Evolutionary conservation across 768 basidiomycete genomes (phyloP).

Genomic region (Lentinula lateritia): DNA sequence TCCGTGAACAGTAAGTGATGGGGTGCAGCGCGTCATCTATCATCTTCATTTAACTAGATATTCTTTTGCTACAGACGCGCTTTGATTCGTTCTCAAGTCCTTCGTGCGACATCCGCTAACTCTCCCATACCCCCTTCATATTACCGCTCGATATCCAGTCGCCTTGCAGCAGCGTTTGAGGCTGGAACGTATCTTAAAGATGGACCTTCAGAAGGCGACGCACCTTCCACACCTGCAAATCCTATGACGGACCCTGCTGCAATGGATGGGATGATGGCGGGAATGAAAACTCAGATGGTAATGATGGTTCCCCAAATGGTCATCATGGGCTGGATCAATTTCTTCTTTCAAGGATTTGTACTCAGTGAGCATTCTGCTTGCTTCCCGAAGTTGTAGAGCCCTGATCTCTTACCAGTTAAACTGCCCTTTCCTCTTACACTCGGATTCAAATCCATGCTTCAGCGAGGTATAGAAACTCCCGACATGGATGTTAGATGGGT

Average conservation of each 20-base stretch:
- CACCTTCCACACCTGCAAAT: slow-evolving; percentile 58
- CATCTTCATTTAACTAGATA: neutral
- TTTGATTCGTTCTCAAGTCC: slow-evolving; percentile 75
- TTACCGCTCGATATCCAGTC: slow-evolving; percentile 71
- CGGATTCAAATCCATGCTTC: slow-evolving; percentile 97
- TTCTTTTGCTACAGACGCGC: slow-evolving; percentile 50
- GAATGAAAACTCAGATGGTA: slow-evolving; percentile 98
- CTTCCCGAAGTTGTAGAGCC: neutral
- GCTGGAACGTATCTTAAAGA: slow-evolving; percentile 85
- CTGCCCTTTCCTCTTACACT: slow-evolving; percentile 94
- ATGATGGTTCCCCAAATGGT: slow-evolving; percentile 99
- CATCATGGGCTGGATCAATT: slow-evolving; percentile 99
- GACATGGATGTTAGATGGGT: slow-evolving; percentile 99
- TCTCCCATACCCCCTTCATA: slow-evolving; percentile 74
- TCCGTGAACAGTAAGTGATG: slow-evolving; percentile 84
- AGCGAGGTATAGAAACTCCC: slow-evolving; percentile 89
- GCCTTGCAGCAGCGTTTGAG: slow-evolving; percentile 66
- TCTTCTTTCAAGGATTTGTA: slow-evolving; percentile 98
- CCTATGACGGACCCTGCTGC: slow-evolving; percentile 84
- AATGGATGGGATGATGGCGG: slow-evolving; percentile 99
- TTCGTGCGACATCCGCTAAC: slow-evolving; percentile 72
- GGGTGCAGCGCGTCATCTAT: slow-evolving; percentile 1
- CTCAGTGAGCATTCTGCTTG: slow-evolving; percentile 62
- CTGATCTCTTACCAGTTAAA: slow-evolving; percentile 55
- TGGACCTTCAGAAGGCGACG: slow-evolving; percentile 63